Percentiles rank a stretch among this genome's conserved stretches.
Evolutionary conservation across 805 yeast genomes (phyloP).

Genomic region (Ogataea pini): DNA sequence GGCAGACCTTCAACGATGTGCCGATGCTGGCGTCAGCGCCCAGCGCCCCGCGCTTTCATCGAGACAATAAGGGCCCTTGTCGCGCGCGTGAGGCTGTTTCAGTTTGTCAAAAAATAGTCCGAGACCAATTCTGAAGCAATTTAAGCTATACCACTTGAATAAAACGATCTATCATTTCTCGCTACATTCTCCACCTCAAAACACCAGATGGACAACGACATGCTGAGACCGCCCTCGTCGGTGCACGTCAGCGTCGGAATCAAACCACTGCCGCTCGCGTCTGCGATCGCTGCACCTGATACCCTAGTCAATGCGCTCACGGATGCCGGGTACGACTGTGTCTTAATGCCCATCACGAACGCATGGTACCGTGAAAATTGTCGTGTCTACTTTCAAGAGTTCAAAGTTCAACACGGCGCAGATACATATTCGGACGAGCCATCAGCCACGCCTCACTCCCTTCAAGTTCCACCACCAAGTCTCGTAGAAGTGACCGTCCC

Average conservation of each 20-base stretch:
- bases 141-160: not conserved
- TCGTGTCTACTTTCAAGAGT: constrained; percentile 38
- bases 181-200: not conserved
- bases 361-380: constrained; percentile 47
- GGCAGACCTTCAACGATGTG: too few species aligned
- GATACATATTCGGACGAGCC: constrained; percentile 4
- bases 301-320: constrained; percentile 29
- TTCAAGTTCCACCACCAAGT: constrained; percentile 42
- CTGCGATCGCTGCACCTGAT: constrained; percentile 34
- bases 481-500: constrained; percentile 43
- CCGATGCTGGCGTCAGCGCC: not conserved
- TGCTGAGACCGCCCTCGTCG: not conserved
- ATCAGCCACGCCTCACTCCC: constrained; percentile 23
- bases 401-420: constrained; percentile 22
- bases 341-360: constrained; percentile 58
- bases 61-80: constrained; percentile 2
- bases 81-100: constrained; percentile 11
- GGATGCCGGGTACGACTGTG: constrained; percentile 49
- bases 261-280: constrained; percentile 42
- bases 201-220: not conserved
- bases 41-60: not conserved
- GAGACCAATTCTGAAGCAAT: not conserved
- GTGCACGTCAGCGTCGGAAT: constrained; percentile 40
- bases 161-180: not conserved
- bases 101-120: constrained; percentile 5